Conservation (phyloP, 768 basidiomycete species). For the Coprinopsis marcescibilis region DNA sequence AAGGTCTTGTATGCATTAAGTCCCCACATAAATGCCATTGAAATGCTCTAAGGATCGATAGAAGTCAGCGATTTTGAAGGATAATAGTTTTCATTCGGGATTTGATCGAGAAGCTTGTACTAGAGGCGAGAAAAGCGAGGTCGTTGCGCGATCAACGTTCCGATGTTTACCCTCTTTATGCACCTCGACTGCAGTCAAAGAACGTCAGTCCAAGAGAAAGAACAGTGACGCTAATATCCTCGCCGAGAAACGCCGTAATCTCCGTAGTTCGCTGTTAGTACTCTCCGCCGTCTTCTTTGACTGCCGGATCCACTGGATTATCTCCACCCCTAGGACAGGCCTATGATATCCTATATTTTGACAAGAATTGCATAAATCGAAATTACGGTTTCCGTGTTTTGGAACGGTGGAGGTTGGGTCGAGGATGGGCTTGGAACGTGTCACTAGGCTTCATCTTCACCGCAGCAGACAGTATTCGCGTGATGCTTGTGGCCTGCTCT, state of each 20-base stretch:
- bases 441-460: too few species aligned
- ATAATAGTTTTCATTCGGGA: background rate
- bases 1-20: background rate
- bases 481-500: background rate
- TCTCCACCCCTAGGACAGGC: too few species aligned
- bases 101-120: background rate
- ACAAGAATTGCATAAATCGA: too few species aligned
- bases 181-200: background rate
- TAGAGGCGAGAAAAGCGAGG: background rate
- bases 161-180: conserved; percentile 2
- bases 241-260: conserved; percentile 1
- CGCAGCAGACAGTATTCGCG: too few species aligned
- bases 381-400: too few species aligned
- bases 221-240: background rate
- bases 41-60: too few species aligned
- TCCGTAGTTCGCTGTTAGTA: conserved; percentile 3
- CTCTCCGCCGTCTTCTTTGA: conserved; percentile 1
- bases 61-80: background rate
- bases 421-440: too few species aligned
- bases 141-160: background rate
- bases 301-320: conserved; percentile 2
- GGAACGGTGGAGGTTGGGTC: too few species aligned
- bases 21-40: too few species aligned
- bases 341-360: too few species aligned
- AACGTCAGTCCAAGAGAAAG: background rate